A percentile compares a stretch with the other conserved stretches of the same genome.
These are phyloP conservation scores for Pugionium dolabratum DNA, from an alignment of 345 rosid genomes.

Conservation along the genomic window DNA sequence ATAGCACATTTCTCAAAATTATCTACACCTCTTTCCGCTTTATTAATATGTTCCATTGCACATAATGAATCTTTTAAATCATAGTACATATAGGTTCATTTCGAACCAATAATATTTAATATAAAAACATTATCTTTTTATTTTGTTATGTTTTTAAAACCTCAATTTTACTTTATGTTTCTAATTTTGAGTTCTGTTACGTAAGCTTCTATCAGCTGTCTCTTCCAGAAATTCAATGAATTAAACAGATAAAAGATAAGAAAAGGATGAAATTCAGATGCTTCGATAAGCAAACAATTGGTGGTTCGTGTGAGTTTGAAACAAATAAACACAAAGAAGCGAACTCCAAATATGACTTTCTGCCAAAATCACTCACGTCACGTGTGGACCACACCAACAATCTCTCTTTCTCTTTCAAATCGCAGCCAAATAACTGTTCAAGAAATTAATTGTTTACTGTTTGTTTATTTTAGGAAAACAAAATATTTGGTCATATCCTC, in stretches of 20 bases:
- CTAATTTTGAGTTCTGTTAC: background rate
- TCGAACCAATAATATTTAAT: too few relatives aligned
- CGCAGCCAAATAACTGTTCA: background rate
- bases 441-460: background rate
- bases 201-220: conserved; percentile 1
- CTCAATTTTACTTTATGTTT: background rate
- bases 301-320: background rate
- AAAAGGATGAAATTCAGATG: background rate
- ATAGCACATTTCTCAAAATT: too few relatives aligned
- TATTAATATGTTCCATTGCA: too few relatives aligned
- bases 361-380: conserved; percentile 25
- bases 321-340: conserved; percentile 4
- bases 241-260: background rate
- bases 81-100: too few relatives aligned
- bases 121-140: too few relatives aligned
- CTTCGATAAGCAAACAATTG: conserved; percentile 3
- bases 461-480: conserved; percentile 7
- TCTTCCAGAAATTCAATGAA: background rate
- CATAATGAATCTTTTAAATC: too few relatives aligned
- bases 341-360: conserved; percentile 32
- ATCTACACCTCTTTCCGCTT: too few relatives aligned
- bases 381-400: conserved; percentile 21
- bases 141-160: too few relatives aligned
- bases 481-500: conserved; percentile 14
- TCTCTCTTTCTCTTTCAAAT: background rate